These are phyloP conservation scores for Chrysanthemum makinoi DNA, from an alignment of 129 eudicot genomes.

Conservation along the genomic window DNA sequence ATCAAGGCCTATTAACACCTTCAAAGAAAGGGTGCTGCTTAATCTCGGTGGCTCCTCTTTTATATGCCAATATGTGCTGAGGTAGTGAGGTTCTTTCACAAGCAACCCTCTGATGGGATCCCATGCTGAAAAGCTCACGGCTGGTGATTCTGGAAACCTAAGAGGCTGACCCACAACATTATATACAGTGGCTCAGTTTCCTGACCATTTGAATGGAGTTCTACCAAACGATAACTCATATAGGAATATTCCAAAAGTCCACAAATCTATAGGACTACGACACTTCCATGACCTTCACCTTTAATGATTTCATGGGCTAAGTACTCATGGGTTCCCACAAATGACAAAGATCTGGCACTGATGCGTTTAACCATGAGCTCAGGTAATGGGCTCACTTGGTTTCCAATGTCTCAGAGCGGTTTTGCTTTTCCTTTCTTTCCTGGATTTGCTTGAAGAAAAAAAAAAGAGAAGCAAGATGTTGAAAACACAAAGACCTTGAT, in stretches of 20 bases:
- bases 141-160: constrained; percentile 50
- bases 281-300: constrained; percentile 68
- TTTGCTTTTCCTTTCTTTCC: no score
- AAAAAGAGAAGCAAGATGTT: constrained; percentile 52
- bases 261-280: constrained; percentile 51
- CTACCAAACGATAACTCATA: constrained; percentile 66
- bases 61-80: constrained; percentile 62
- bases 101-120: constrained; percentile 76
- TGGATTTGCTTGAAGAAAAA: no score
- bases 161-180: constrained; percentile 49
- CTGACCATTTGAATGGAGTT: constrained; percentile 68
- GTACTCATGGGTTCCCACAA: constrained; percentile 71
- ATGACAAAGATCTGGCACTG: constrained; percentile 59
- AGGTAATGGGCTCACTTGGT: constrained; percentile 49
- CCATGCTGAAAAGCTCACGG: constrained; percentile 53
- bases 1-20: constrained; percentile 66
- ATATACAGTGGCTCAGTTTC: constrained; percentile 59
- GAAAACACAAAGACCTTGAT: no score
- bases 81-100: constrained; percentile 57
- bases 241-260: constrained; percentile 65
- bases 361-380: constrained; percentile 66
- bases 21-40: constrained; percentile 74
- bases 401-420: not conserved
- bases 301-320: constrained; percentile 61
- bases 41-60: constrained; percentile 66